These are phyloP conservation scores for Lachnellula suecica DNA, from an alignment of 2,329 filamentous ascomycete genomes.

Conservation along the genomic window DNA sequence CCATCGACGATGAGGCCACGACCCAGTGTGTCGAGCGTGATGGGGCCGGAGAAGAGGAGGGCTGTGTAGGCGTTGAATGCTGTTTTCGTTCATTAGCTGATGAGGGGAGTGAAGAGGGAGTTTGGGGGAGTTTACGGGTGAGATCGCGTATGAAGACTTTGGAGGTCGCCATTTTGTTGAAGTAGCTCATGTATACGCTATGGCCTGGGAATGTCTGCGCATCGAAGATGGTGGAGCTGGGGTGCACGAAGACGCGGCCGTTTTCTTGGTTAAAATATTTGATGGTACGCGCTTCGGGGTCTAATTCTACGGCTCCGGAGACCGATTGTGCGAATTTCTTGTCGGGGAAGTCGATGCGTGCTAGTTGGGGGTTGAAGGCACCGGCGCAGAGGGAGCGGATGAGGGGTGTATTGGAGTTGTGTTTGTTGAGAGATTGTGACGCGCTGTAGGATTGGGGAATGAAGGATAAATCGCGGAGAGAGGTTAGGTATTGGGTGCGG, in stretches of 20 bases:
- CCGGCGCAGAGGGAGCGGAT: slow-evolving; percentile 42
- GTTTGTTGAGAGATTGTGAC: slow-evolving; percentile 42
- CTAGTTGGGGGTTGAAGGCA: slow-evolving; percentile 73
- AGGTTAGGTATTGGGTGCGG: slow-evolving; percentile 78
- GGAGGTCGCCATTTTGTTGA: slow-evolving; percentile 85
- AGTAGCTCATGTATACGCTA: slow-evolving; percentile 82
- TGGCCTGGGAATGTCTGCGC: slow-evolving; percentile 74
- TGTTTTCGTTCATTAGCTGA: slow-evolving; percentile 28
- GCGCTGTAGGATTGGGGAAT: slow-evolving; percentile 44
- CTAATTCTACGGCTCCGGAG: slow-evolving; percentile 86
- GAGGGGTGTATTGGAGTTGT: slow-evolving; percentile 40
- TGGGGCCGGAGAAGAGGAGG: slow-evolving; percentile 82
- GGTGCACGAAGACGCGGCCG: slow-evolving; percentile 89
- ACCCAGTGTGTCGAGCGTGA: slow-evolving; percentile 83
- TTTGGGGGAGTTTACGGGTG: slow-evolving; percentile 63
- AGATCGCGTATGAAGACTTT: slow-evolving; percentile 92
- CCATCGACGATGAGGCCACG: slow-evolving; percentile 87
- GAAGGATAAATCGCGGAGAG: slow-evolving; percentile 84
- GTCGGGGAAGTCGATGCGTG: slow-evolving; percentile 88
- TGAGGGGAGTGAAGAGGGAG: not conserved
- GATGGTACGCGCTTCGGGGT: slow-evolving; percentile 88
- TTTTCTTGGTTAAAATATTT: slow-evolving; percentile 89
- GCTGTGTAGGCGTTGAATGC: slow-evolving; percentile 88
- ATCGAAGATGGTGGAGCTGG: slow-evolving; percentile 81
- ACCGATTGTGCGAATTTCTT: slow-evolving; percentile 91